Base-by-base conservation (phyloP, 495 filamentous ascomycete species). In the Daldinia vernicosa region DNA sequence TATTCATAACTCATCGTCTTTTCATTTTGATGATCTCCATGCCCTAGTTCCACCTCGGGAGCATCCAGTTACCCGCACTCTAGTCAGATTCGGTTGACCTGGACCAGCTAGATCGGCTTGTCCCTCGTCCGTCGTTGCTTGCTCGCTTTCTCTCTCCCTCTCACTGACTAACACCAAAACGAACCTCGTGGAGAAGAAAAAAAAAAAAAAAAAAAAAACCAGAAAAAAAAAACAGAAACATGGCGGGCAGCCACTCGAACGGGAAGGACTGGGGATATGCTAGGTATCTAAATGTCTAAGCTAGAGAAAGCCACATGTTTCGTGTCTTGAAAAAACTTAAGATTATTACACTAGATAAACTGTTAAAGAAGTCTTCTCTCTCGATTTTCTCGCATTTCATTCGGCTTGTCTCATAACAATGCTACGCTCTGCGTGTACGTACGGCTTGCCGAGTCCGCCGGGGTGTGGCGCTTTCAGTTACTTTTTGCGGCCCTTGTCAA, bases 41-140 rank as follows among this genome's bases (percentile, higher is more conserved):
- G 62, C 59, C 66, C 63, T 70, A 67, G 67, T 62, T 74, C 67
- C 66, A 70, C 71, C 71, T 74, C 71, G 71, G 71, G 71, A 74
- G 71, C 71, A 70, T 67, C 71, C 71, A 70, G 71, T 47, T 70
- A 74, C 71, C 71, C 71, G 71, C 71, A 74, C 67, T 70, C 60
- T 74, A 70, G 70, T 66, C 66, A 73, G 70, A 73, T 73, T 73
- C 70, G 70, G 70, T 73, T 73, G 65, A 73, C 70, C 60, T 64
- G 32, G 56, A 65, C 65, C 45, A 67, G 64, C 63, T 53, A 74
- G 71, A 74, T 74, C 71, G 56, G 56, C 65, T 69, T 27, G 50
- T 60, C 37, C 19, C 55, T 40, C 55, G 33, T 40, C 53, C 65
- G 56, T 66, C 68, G 64, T 53, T 51, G 55, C 12, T 43, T 32